Evolutionary conservation across 345 rosid genomes (phyloP).

Genomic region (Turnera subulata): DNA sequence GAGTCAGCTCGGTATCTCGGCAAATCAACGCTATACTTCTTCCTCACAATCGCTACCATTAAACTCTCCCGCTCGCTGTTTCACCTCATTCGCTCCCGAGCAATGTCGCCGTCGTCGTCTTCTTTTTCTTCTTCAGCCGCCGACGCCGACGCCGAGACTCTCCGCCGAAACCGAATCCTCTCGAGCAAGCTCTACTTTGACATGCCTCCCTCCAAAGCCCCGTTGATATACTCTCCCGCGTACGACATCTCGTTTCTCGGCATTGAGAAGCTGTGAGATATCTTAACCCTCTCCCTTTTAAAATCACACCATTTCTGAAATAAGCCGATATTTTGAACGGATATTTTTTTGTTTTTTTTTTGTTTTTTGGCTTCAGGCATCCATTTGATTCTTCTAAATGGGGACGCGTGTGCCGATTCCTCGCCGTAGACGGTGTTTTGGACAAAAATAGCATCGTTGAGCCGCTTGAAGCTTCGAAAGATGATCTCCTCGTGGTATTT

Average conservation of each 20-base stretch:
- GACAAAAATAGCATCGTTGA: constrained; percentile 53
- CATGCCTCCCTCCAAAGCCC: constrained; percentile 55
- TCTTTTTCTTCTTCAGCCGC: constrained; percentile 31
- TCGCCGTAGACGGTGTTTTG: constrained; percentile 50
- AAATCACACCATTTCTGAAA: too few species aligned
- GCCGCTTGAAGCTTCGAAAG: constrained; percentile 73
- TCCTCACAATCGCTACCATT: constrained; percentile 26
- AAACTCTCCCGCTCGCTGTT: constrained; percentile 24
- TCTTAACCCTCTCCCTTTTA: too few species aligned
- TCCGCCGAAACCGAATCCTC: constrained; percentile 54
- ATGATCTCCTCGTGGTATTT: constrained; percentile 86
- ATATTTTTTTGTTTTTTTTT: neutral
- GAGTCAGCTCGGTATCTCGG: constrained; percentile 36
- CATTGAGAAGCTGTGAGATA: constrained; percentile 76
- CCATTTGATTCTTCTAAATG: constrained; percentile 94
- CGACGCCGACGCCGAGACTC: constrained; percentile 38
- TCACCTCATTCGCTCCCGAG: constrained; percentile 12
- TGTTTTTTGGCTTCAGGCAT: constrained; percentile 40
- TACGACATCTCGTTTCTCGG: constrained; percentile 81
- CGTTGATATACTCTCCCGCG: constrained; percentile 65
- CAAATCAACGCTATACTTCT: constrained; percentile 26
- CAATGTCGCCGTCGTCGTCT: constrained; percentile 34
- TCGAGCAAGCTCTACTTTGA: constrained; percentile 78
- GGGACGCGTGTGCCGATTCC: constrained; percentile 76
- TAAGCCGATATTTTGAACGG: too few species aligned